These are phyloP conservation scores for Karstenula rhodostoma DNA, from an alignment of 2,329 filamentous ascomycete genomes.

Conservation along the genomic window DNA sequence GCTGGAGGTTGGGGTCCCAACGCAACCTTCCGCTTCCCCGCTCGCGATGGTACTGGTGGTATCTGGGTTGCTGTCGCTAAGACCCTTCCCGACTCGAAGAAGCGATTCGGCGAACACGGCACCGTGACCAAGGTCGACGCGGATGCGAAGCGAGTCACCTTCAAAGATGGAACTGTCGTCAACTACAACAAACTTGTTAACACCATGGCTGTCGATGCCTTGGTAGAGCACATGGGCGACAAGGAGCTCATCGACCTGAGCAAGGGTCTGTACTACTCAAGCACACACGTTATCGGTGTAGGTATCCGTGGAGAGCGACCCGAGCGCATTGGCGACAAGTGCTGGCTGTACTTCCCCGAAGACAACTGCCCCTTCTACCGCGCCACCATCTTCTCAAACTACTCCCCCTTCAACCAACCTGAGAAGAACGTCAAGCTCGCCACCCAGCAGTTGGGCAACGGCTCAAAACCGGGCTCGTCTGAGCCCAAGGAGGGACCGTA, in stretches of 20 bases:
- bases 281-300: slow-evolving; percentile 96
- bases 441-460: slow-evolving; percentile 84
- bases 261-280: slow-evolving; percentile 96
- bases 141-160: slow-evolving; percentile 79
- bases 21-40: slow-evolving; percentile 97
- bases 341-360: slow-evolving; percentile 99
- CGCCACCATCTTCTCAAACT: slow-evolving; percentile 99
- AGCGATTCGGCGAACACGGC: slow-evolving; percentile 84
- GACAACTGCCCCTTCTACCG: slow-evolving; percentile 99
- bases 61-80: slow-evolving; percentile 99
- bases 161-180: slow-evolving; percentile 86
- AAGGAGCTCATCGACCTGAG: slow-evolving; percentile 81
- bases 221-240: slow-evolving; percentile 88
- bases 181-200: slow-evolving; percentile 92
- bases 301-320: slow-evolving; percentile 91
- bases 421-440: slow-evolving; percentile 81
- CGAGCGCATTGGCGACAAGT: slow-evolving; percentile 98
- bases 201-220: slow-evolving; percentile 93
- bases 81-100: slow-evolving; percentile 91
- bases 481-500: slow-evolving; percentile 88
- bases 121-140: slow-evolving; percentile 88
- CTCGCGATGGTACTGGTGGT: slow-evolving; percentile 92
- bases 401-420: slow-evolving; percentile 98
- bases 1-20: slow-evolving; percentile 99
- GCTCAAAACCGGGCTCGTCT: slow-evolving; percentile 76